These are phyloP conservation scores for Neonectria coccinea DNA, from an alignment of 2,329 filamentous ascomycete species.

Conservation along the genomic window DNA sequence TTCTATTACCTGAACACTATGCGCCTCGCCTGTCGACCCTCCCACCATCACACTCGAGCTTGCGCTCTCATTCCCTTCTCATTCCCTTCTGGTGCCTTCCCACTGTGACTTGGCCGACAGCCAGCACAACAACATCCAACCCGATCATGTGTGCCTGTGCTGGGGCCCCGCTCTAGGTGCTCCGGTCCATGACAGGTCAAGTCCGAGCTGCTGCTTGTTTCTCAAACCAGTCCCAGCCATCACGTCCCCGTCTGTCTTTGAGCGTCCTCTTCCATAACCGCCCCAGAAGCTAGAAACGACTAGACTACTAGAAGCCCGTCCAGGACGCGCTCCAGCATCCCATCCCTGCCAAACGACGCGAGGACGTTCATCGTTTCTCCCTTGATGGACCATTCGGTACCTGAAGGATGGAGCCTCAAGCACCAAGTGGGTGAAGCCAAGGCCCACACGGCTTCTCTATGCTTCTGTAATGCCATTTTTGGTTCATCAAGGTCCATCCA, in stretches of 20 bases:
- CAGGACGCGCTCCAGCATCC: neutral
- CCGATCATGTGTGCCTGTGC: constrained; percentile 10
- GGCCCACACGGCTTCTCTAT: neutral
- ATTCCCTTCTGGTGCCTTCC: neutral
- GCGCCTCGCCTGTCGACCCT: constrained; percentile 21
- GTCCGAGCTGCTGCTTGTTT: constrained; percentile 5
- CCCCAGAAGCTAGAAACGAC: constrained; percentile 23
- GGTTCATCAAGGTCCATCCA: constrained; percentile 8
- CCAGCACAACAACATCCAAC: constrained; percentile 18
- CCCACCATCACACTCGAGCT: constrained; percentile 24
- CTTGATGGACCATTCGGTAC: constrained; percentile 14
- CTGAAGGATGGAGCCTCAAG: constrained; percentile 15
- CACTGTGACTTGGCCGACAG: constrained; percentile 2
- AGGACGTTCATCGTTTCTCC: constrained; percentile 7
- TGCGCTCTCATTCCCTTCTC: constrained; percentile 12
- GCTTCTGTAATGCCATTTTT: constrained; percentile 3
- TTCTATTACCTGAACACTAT: constrained; percentile 29
- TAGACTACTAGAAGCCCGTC: no score
- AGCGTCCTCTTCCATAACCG: constrained; percentile 21
- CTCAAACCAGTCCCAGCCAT: constrained; percentile 5
- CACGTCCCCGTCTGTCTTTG: constrained; percentile 12
- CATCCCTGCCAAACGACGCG: constrained; percentile 21
- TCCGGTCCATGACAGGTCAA: neutral
- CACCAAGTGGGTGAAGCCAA: constrained; percentile 3
- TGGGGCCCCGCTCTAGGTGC: constrained; percentile 12